These are phyloP conservation scores for Lachancea lanzarotensis DNA, from an alignment of 805 yeast species.

Conservation along the genomic window DNA sequence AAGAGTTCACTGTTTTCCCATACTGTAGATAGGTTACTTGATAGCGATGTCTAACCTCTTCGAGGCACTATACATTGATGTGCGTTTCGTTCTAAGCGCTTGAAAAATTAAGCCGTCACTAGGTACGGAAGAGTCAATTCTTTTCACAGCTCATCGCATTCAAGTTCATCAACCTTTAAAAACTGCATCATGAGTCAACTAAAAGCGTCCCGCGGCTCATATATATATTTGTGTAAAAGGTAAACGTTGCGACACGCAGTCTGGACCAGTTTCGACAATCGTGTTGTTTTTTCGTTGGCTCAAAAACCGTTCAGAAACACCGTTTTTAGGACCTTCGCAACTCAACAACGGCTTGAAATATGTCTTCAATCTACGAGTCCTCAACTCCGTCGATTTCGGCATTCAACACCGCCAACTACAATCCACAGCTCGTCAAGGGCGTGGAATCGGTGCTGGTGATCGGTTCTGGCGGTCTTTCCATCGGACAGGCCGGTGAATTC, in stretches of 20 bases:
- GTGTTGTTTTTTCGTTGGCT: not conserved
- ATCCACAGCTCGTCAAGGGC: constrained; percentile 29
- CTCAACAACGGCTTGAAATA: not conserved
- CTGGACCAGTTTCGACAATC: not conserved
- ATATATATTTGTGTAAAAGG: not conserved
- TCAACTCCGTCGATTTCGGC: constrained; percentile 28
- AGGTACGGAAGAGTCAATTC: not conserved
- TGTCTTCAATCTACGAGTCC: constrained; percentile 25
- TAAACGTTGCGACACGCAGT: not conserved
- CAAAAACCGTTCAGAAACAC: no score
- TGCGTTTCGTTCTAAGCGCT: not conserved
- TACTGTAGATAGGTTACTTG: not conserved
- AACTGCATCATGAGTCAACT: not conserved
- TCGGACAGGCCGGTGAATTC: constrained; percentile 98
- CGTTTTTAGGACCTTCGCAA: no score
- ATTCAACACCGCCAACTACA: constrained; percentile 25
- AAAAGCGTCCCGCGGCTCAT: not conserved
- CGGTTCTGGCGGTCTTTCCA: constrained; percentile 96
- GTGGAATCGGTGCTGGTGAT: constrained; percentile 64
- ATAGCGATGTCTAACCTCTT: not conserved
- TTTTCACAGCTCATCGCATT: not conserved
- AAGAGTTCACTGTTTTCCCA: not conserved
- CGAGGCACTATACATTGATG: not conserved
- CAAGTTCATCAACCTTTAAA: not conserved
- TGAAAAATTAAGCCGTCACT: not conserved